phyloP scores from a whole-genome alignment of 768 basidiomycete genomes.

The Russula sp. region DNA sequence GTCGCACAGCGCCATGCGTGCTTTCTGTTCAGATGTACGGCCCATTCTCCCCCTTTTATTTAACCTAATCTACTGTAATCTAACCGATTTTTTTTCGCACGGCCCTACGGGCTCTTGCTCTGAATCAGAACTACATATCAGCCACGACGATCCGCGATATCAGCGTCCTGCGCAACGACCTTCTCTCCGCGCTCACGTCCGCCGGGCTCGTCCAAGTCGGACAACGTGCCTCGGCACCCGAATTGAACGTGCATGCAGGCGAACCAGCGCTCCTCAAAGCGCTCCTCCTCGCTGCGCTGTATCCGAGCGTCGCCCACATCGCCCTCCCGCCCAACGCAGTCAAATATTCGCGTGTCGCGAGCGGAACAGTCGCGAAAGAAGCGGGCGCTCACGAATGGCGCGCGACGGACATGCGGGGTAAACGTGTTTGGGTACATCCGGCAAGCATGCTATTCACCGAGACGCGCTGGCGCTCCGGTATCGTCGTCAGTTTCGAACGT shows the following conservation, averaged over 20 bases:
- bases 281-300: slow-evolving; percentile 81
- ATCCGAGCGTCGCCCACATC: slow-evolving; percentile 78
- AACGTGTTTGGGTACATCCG: slow-evolving; percentile 80
- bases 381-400: slow-evolving; percentile 83
- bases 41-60: slow-evolving; percentile 6
- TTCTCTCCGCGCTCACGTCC: slow-evolving; percentile 62
- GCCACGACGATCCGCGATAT: slow-evolving; percentile 70
- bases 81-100: not conserved
- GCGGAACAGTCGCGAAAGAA: slow-evolving; percentile 80
- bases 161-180: slow-evolving; percentile 71
- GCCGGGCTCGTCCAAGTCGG: slow-evolving; percentile 63
- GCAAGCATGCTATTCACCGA: slow-evolving; percentile 73
- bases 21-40: slow-evolving; percentile 70
- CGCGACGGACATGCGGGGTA: slow-evolving; percentile 63
- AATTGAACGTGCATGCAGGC: slow-evolving; percentile 60
- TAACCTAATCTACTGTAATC: not conserved
- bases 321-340: slow-evolving; percentile 68
- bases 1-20: slow-evolving; percentile 44
- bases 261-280: slow-evolving; percentile 79
- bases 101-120: not conserved
- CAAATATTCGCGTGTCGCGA: slow-evolving; percentile 82
- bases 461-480: slow-evolving; percentile 70
- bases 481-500: slow-evolving; percentile 82
- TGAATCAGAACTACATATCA: slow-evolving; percentile 77
- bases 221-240: slow-evolving; percentile 45